Conservation (phyloP, 2,329 filamentous ascomycete genomes). For the Myriosclerotinia scirpicola region DNA sequence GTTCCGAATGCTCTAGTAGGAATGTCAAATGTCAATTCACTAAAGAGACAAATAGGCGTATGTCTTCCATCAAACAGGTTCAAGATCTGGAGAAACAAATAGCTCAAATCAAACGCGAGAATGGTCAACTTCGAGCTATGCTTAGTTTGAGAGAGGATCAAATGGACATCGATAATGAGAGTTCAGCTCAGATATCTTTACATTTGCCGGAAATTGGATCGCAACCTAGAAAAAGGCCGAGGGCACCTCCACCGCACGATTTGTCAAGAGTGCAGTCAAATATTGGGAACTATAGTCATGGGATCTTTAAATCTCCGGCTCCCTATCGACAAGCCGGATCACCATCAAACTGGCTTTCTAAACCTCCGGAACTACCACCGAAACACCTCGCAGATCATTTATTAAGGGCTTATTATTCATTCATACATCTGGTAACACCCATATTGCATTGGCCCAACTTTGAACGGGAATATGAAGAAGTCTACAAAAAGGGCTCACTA, state of each 20-base stretch:
- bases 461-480: constrained; percentile 68
- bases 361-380: constrained; percentile 66
- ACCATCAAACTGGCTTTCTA: constrained; percentile 51
- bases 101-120: constrained; percentile 75
- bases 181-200: constrained; percentile 47
- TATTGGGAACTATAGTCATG: constrained; percentile 70
- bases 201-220: constrained; percentile 65
- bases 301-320: constrained; percentile 76
- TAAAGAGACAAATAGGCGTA: constrained; percentile 95
- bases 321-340: constrained; percentile 59
- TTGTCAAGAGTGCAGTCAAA: constrained; percentile 71
- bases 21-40: constrained; percentile 99
- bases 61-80: constrained; percentile 99
- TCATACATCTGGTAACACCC: constrained; percentile 77
- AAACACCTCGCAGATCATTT: constrained; percentile 70
- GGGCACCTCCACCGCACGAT: constrained; percentile 63
- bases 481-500: constrained; percentile 67
- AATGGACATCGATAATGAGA: constrained; percentile 46
- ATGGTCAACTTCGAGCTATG: constrained; percentile 68
- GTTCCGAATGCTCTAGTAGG: constrained; percentile 93
- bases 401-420: constrained; percentile 71
- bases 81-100: constrained; percentile 96
- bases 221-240: constrained; percentile 63
- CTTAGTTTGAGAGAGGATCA: constrained; percentile 48
- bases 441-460: constrained; percentile 89